A percentile compares a stretch with the other conserved stretches of the same genome.
phyloP scores from a whole-genome alignment of 805 yeast genomes.

The Pichia cabralensis region DNA sequence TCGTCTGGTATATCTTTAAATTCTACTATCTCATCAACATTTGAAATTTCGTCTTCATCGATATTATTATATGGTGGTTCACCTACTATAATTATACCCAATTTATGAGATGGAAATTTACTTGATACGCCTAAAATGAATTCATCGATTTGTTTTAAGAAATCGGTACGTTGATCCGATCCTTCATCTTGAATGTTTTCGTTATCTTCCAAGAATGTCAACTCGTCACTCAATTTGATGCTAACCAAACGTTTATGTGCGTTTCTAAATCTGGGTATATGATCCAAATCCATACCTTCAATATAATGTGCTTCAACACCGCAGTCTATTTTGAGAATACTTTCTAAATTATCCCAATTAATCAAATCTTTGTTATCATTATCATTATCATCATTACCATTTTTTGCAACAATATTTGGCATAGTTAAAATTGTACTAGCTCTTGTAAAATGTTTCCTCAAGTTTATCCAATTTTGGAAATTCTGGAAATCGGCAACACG shows the following conservation, averaged over 20 bases:
- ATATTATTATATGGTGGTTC: conserved; percentile 17
- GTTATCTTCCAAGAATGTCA: conserved; percentile 28
- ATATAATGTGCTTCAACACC: conserved; percentile 36
- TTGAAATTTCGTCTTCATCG: conserved; percentile 12
- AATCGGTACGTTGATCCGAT: conserved; percentile 14
- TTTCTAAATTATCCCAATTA: conserved; percentile 35
- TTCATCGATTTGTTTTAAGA: conserved; percentile 20
- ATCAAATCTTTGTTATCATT: conserved; percentile 17
- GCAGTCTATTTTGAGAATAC: conserved; percentile 38
- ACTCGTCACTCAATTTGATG: conserved; percentile 19
- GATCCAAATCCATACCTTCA: conserved; percentile 30
- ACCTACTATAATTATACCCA: conserved; percentile 50
- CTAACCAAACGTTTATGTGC: conserved; percentile 50
- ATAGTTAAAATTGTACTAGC: conserved; percentile 55
- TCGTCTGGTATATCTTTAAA: conserved; percentile 25
- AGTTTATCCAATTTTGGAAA: conserved; percentile 33
- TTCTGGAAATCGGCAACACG: conserved; percentile 35
- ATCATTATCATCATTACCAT: conserved; percentile 12
- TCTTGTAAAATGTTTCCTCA: conserved; percentile 40
- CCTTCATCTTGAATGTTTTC: conserved; percentile 34
- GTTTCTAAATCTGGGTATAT: conserved; percentile 51
- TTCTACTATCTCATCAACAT: conserved; percentile 9
- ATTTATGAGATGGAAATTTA: conserved; percentile 65
- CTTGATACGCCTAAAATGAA: conserved; percentile 46
- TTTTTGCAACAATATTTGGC: conserved; percentile 34